Percentiles rank a stretch among this genome's conserved stretches.
These are phyloP conservation scores for Blastocystis sp. DNA, from an alignment of 352 stramenopile species.

Conservation along the genomic window DNA sequence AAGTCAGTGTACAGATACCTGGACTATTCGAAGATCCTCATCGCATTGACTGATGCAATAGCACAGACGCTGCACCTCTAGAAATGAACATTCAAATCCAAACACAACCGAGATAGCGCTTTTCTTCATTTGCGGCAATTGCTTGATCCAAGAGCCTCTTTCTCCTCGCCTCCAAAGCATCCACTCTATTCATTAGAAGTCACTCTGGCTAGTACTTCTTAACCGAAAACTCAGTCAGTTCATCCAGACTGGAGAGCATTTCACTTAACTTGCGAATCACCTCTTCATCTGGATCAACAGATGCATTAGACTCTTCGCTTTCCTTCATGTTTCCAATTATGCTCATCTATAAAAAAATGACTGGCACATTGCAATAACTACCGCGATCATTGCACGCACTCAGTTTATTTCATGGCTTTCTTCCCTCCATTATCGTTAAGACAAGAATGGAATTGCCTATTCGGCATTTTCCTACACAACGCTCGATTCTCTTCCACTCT, in stretches of 20 bases:
- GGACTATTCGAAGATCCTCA: background rate
- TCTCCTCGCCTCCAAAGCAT: background rate
- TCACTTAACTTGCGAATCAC: background rate
- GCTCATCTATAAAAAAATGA: background rate
- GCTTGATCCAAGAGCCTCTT: background rate
- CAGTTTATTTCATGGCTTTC: too few species aligned
- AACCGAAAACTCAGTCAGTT: background rate
- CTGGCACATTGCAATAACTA: background rate
- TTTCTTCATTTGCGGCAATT: background rate
- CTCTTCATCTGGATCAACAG: background rate
- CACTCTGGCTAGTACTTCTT: background rate
- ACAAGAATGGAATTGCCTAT: too few species aligned
- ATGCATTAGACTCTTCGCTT: background rate
- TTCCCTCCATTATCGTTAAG: too few species aligned
- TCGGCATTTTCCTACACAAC: too few species aligned
- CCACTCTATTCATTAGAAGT: background rate
- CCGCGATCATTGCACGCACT: too few species aligned
- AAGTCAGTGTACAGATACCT: background rate
- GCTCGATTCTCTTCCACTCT: background rate
- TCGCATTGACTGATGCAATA: background rate
- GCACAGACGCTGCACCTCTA: background rate
- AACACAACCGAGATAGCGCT: background rate
- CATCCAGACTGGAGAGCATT: background rate
- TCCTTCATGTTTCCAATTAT: constrained; percentile 17
- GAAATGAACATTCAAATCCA: background rate